phyloP scores from a whole-genome alignment of 768 basidiomycete species.

The Rhizopogon rudus region DNA sequence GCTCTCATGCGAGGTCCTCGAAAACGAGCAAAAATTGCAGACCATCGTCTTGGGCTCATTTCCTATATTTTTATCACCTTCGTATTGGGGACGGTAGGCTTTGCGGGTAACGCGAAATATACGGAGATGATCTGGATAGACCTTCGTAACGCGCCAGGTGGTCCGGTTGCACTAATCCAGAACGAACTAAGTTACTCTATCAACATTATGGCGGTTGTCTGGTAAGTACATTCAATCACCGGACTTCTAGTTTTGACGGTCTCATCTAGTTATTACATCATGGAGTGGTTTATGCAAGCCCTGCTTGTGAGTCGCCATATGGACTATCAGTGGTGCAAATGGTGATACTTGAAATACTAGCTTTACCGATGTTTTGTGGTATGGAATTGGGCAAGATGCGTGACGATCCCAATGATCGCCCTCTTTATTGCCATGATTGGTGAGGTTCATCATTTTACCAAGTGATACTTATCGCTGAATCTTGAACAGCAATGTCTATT shows the following conservation, averaged over 20 bases:
- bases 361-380: constrained; percentile 11
- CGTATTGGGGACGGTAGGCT: constrained; percentile 20
- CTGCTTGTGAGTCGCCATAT: constrained; percentile 10
- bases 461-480: not conserved
- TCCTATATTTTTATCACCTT: constrained; percentile 23
- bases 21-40: not conserved
- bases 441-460: not conserved
- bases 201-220: constrained; percentile 15
- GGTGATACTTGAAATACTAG: not conserved
- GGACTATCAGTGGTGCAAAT: not conserved
- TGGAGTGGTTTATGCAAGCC: constrained; percentile 27
- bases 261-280: constrained; percentile 19
- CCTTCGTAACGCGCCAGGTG: constrained; percentile 14
- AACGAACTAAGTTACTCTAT: constrained; percentile 12
- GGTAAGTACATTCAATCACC: constrained; percentile 3
- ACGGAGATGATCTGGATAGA: constrained; percentile 30
- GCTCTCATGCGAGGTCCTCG: constrained; percentile 6
- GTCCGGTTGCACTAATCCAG: constrained; percentile 11
- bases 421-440: constrained; percentile 11
- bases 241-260: not conserved
- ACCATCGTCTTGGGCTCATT: constrained; percentile 8
- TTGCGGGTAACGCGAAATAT: constrained; percentile 22
- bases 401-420: constrained; percentile 12
- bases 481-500: constrained; percentile 11
- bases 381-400: constrained; percentile 10